Evolutionary conservation across 306 rosid species (phyloP).

Genomic region (Medicago lupulina): DNA sequence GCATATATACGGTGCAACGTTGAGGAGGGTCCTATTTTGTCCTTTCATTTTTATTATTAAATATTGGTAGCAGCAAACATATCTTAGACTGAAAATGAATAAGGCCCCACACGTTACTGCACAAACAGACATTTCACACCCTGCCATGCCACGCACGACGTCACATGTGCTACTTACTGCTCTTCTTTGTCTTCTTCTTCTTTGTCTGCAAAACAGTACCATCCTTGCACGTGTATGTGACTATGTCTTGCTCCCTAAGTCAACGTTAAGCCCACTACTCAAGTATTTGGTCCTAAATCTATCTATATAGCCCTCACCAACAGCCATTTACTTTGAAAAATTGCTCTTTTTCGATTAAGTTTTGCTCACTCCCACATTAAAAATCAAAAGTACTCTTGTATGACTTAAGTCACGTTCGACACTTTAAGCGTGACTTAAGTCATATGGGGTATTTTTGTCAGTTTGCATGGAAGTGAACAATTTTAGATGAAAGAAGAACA

Average conservation of each 20-base stretch:
- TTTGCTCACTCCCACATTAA: no score
- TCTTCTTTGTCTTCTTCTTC: conserved; percentile 32
- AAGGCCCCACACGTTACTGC: conserved; percentile 38
- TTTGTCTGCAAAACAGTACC: neutral
- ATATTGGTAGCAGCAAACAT: neutral
- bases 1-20: conserved; percentile 33
- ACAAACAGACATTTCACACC: conserved; percentile 31
- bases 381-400: no score
- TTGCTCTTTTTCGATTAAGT: no score
- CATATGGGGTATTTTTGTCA: no score
- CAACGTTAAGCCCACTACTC: conserved; percentile 30
- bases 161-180: conserved; percentile 56
- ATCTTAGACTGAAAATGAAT: neutral
- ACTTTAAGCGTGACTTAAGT: no score
- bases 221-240: conserved; percentile 47
- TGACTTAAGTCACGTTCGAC: no score
- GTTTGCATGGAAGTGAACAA: no score
- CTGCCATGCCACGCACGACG: conserved; percentile 43
- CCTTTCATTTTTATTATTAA: neutral
- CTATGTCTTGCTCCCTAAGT: conserved; percentile 25
- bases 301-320: neutral
- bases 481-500: no score
- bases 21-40: conserved; percentile 43
- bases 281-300: neutral
- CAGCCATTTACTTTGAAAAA: neutral